These are phyloP conservation scores for Guillardia theta DNA, from an alignment of 78 protist genomes.

Conservation along the genomic window DNA sequence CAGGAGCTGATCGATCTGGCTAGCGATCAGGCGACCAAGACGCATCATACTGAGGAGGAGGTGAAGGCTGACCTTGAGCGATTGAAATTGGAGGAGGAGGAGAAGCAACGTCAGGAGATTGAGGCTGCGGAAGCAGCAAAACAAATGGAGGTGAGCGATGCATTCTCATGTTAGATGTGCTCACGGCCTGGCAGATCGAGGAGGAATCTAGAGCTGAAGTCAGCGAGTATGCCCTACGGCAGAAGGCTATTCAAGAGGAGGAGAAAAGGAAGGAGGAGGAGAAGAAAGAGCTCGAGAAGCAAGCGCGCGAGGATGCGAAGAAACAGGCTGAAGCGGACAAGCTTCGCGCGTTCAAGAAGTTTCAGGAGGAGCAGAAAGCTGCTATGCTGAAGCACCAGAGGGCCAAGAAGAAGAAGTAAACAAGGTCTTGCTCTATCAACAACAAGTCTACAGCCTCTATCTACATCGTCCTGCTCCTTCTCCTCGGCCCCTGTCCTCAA, in stretches of 20 bases:
- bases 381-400: too few relatives aligned
- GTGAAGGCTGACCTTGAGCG: background rate
- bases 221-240: background rate
- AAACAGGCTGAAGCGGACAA: too few relatives aligned
- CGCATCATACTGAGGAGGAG: background rate
- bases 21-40: background rate
- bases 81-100: background rate
- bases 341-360: too few relatives aligned
- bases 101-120: background rate
- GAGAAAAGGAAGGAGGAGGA: background rate
- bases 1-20: background rate
- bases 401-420: too few relatives aligned
- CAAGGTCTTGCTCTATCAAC: too few relatives aligned
- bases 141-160: background rate
- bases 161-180: background rate
- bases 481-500: too few relatives aligned
- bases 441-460: too few relatives aligned
- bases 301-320: background rate
- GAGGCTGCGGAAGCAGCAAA: background rate
- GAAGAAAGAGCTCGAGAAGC: background rate
- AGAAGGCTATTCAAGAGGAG: background rate
- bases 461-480: too few relatives aligned
- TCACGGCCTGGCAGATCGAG: background rate
- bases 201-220: background rate
- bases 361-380: too few relatives aligned